Base-by-base conservation (phyloP, 139 green algal species). In the Cymbomonas tetramitiformis region DNA sequence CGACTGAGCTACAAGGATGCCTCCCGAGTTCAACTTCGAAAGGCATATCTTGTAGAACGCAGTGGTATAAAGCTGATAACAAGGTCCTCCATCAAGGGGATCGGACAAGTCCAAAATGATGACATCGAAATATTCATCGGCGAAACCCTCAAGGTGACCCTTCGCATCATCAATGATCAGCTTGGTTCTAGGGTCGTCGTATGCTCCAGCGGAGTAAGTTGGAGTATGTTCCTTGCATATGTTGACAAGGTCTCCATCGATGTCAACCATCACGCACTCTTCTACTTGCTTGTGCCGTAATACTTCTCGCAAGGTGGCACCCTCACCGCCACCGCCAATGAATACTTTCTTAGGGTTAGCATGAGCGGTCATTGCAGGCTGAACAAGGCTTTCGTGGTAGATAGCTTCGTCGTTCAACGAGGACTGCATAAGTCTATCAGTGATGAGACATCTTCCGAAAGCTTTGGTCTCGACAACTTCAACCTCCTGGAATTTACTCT, bases 101-200 rank as follows among this genome's bases (percentile, higher is more conserved):
- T 95, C 86, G n/a, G 83, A 82, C 19, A 95, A 68, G 50, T 95
- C 86, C 7, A 78, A 81, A 30, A 95, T 86, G 61, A 95, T 91
- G 51, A 95, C 73, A 66, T 95, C 86, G 67, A 91, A 92, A 4
- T 46, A 71, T 23, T 64, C 80, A 2, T 69, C 62, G 59, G 54
- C 33, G 25, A 65, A 23, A 28, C 50, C 53, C 39, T 50, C 39
- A 29, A 76, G 59, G 28, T 61, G 57, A 4, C 26, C 58, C 3
- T 71, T 69, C 12, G 86, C 86, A 53, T 94, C 85, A 41, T 86
- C 79, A 61, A 85, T 79, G 47, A 94, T 87, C 21, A 95, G 72
- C 29, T 83, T 53, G 21, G 94, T 64, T 4, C 78, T 67, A 3
- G 77, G 65, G 57, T 83, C 73, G 4, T 65, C 58, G 61, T 92